Evolutionary conservation across 108 stramenopile genomes (phyloP), one percentile per base, ranked within the genome.

Genomic region (Poteriospumella lacustris): DNA sequence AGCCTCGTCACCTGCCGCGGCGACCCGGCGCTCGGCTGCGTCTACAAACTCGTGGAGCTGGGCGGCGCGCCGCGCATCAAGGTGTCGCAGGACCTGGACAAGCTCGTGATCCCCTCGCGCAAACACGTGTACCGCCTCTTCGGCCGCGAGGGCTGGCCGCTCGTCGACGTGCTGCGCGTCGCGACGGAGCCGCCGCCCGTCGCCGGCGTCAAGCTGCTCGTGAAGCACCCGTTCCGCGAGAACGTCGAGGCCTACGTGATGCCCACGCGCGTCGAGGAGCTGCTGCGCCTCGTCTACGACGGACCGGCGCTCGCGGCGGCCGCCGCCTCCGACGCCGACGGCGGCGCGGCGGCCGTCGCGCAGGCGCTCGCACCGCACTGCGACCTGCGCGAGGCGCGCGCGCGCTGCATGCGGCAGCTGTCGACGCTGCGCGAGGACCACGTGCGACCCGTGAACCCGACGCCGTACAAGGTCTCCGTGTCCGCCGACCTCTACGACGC

Each of bases 21-120:
- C 15, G 96, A 99, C 78, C 98, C 98, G 5, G 96, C 98, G n/a
- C 86, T 99, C 1, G 98, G 98, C 24, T 95, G 97, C 73, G 97
- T 98, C 9, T 96, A 93, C 90, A 96, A 96, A 84, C 82, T 83
- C 24, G 80, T 84, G 44, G 85, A 85, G 76, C 81, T 87, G 59
- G 78, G 90, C 34, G 93, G 91, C 2, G 41, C 86, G 68, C 92
- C 98, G 3, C 82, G 96, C 2, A 96, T 99, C 58, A 99, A 99
- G 80, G 73, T 99, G 36, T 90, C 89, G 24, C 85, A 96, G 81
- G 94, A 95, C 43, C 76, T 93, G 44, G 89, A 77, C 38, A 97
- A 97, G 80, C 90, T 92, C 9, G 82, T 91, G 19, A 92, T 94
- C 43, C 93, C 93, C 3, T 91, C 91, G 29, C 76, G 75, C 5